A percentile compares a stretch with the other conserved stretches of the same genome.
These are phyloP conservation scores for Rhizophora mangle DNA, from an alignment of 345 rosid species.

Conservation along the genomic window DNA sequence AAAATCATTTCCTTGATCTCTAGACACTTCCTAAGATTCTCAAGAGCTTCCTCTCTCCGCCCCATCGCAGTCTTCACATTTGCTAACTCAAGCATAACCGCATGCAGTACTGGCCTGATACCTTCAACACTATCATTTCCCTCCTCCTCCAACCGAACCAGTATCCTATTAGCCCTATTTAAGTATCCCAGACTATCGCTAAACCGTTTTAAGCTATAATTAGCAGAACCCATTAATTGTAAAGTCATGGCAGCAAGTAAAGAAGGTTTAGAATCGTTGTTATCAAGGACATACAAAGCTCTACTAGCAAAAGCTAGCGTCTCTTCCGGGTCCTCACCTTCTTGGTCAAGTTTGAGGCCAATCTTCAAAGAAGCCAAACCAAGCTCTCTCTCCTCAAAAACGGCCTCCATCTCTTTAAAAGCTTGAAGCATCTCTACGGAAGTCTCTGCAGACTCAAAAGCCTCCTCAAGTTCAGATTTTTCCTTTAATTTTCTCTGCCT, in stretches of 20 bases:
- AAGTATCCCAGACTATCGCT: constrained; percentile 76
- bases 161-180: constrained; percentile 67
- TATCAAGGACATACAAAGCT: constrained; percentile 65
- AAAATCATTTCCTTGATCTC: constrained; percentile 70
- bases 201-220: constrained; percentile 62
- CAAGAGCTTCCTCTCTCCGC: constrained; percentile 85
- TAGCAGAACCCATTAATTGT: constrained; percentile 75
- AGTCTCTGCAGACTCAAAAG: constrained; percentile 76
- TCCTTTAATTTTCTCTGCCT: constrained; percentile 54
- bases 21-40: constrained; percentile 63
- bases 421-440: constrained; percentile 68
- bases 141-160: constrained; percentile 54
- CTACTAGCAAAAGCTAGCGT: constrained; percentile 56
- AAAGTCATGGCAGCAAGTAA: constrained; percentile 69
- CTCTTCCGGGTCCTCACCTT: constrained; percentile 75
- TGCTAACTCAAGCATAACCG: constrained; percentile 73
- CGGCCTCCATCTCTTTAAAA: constrained; percentile 70
- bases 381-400: constrained; percentile 64
- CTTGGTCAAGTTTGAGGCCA: constrained; percentile 83
- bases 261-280: constrained; percentile 39
- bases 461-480: constrained; percentile 70
- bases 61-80: constrained; percentile 91
- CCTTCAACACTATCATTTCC: constrained; percentile 44
- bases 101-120: constrained; percentile 63
- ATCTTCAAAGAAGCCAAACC: constrained; percentile 73